Conservation (phyloP, 768 basidiomycete genomes). For the Lactarius akahatsu region DNA sequence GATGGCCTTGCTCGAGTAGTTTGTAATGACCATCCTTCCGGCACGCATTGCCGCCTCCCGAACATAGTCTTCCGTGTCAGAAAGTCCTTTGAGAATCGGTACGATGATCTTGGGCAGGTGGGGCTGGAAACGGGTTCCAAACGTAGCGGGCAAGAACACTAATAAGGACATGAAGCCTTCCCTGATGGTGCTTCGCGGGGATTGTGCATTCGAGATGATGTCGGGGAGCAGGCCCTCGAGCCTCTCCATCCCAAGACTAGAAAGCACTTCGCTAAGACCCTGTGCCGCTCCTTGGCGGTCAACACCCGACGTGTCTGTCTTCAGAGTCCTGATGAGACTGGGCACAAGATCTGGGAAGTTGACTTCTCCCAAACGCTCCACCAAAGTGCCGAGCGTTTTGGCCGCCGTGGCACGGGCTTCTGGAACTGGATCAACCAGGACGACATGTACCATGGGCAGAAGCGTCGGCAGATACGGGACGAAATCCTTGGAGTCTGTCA, state of each 20-base stretch:
- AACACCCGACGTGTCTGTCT: conserved; percentile 91
- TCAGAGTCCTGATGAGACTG: conserved; percentile 81
- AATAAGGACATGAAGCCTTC: conserved; percentile 99
- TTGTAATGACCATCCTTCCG: conserved; percentile 96
- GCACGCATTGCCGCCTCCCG: conserved; percentile 97
- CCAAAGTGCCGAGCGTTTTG: conserved; percentile 93
- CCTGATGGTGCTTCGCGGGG: conserved; percentile 84
- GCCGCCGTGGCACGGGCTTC: conserved; percentile 97
- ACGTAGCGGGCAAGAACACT: conserved; percentile 93
- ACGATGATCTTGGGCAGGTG: conserved; percentile 93
- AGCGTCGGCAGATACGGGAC: conserved; percentile 90
- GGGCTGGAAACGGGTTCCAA: conserved; percentile 94
- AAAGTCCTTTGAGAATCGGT: conserved; percentile 87
- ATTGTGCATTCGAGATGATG: conserved; percentile 88
- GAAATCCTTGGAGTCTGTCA: conserved; percentile 89
- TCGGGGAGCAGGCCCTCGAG: conserved; percentile 92
- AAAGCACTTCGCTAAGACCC: conserved; percentile 91
- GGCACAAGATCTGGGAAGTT: conserved; percentile 96
- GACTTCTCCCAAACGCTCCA: conserved; percentile 90
- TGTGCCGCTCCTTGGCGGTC: conserved; percentile 98
- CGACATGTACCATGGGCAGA: conserved; percentile 86
- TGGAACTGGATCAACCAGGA: conserved; percentile 95
- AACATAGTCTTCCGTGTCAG: conserved; percentile 93
- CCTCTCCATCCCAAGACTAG: conserved; percentile 96
- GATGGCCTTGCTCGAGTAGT: conserved; percentile 89